Evolutionary conservation across 2,329 filamentous ascomycete genomes (phyloP).

Genomic region (Fusarium austroafricanum): DNA sequence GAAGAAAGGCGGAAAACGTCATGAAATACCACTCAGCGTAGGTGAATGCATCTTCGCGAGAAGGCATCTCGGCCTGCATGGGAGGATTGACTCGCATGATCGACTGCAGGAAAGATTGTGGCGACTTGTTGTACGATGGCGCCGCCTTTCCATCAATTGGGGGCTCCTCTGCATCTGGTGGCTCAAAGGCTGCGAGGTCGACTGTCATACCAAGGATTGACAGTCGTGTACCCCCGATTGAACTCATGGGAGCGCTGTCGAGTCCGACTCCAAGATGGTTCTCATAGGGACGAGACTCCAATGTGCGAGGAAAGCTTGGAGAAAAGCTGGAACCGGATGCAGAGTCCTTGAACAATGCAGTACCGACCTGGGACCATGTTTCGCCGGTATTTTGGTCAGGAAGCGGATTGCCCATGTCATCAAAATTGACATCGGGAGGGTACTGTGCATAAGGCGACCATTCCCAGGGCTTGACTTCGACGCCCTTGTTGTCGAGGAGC

Average conservation of each 20-base stretch:
- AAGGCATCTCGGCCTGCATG: conserved; percentile 70
- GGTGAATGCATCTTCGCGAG: conserved; percentile 71
- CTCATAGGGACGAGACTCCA: conserved; percentile 63
- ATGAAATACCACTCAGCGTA: conserved; percentile 82
- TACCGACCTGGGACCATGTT: conserved; percentile 50
- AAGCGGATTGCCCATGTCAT: conserved; percentile 43
- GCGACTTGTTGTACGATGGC: conserved; percentile 76
- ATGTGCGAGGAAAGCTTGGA: conserved; percentile 49
- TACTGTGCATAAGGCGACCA: conserved; percentile 48
- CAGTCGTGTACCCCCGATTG: conserved; percentile 80
- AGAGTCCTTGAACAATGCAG: conserved; percentile 52
- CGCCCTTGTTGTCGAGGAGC: conserved; percentile 69
- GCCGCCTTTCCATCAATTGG: conserved; percentile 52
- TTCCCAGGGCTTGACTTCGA: conserved; percentile 68
- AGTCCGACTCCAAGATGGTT: conserved; percentile 74
- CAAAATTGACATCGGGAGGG: conserved; percentile 42
- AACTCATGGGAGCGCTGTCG: conserved; percentile 74
- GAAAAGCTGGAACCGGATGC: conserved; percentile 35
- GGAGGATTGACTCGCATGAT: conserved; percentile 69
- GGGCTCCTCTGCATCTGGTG: conserved; percentile 72
- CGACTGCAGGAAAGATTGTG: conserved; percentile 75
- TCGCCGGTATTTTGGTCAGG: conserved; percentile 42
- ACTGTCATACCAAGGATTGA: conserved; percentile 83
- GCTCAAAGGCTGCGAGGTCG: conserved; percentile 79
- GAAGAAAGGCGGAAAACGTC: conserved; percentile 76